Conservation (phyloP, 345 rosid genomes). For the rapeseed (Brassica napus) region Da-Ae NC_063445.1:46113501-46114000, state of each 20-base stretch:
- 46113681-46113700: conserved; percentile 92
- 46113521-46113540: conserved; percentile 90
- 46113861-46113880: conserved; percentile 38
- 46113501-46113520: conserved; percentile 62
- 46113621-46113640: conserved; percentile 96
- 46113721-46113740: conserved; percentile 92
- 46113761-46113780: conserved; percentile 79
- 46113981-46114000: conserved; percentile 29
- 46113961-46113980: conserved; percentile 27
- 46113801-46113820: conserved; percentile 44
- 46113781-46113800: conserved; percentile 76
- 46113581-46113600: conserved; percentile 87
- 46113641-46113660: conserved; percentile 96
- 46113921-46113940: conserved; percentile 47
- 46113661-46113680: conserved; percentile 96
- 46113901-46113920: conserved; percentile 51
- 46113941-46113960: conserved; percentile 26
- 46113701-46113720: conserved; percentile 92
- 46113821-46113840: conserved; percentile 44
- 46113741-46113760: conserved; percentile 89
- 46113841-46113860: conserved; percentile 61
- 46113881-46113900: conserved; percentile 47
- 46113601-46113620: conserved; percentile 70
- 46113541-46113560: conserved; percentile 94
- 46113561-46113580: conserved; percentile 89